Conservation (phyloP, 164 flowering plant genomes). For the Litsea cubeba region DNA sequence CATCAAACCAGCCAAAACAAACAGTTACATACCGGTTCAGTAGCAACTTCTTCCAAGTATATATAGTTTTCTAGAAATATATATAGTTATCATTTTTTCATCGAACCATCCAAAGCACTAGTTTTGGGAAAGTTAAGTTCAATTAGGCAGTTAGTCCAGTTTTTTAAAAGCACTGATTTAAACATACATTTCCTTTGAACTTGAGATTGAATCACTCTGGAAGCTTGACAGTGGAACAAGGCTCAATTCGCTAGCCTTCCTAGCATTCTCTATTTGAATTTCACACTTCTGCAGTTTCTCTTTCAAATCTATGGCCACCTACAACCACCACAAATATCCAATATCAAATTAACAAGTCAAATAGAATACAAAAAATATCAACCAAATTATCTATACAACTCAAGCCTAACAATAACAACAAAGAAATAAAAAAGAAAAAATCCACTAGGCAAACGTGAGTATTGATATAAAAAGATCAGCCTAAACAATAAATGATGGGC, state of each 20-base stretch:
- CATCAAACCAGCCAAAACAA: too few species aligned
- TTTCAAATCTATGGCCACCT: conserved; percentile 61
- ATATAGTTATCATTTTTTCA: too few species aligned
- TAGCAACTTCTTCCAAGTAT: too few species aligned
- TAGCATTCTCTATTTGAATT: conserved; percentile 53
- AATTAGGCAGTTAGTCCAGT: too few species aligned
- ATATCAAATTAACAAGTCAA: not conserved
- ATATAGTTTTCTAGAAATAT: too few species aligned
- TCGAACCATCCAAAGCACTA: too few species aligned
- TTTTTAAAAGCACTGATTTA: too few species aligned
- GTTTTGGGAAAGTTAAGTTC: too few species aligned
- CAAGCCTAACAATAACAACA: not conserved
- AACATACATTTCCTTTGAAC: conserved; percentile 40
- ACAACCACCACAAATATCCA: conserved; percentile 9
- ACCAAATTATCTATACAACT: not conserved
- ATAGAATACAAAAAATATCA: not conserved
- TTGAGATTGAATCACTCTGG: conserved; percentile 6
- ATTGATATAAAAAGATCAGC: too few species aligned
- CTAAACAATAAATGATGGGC: not conserved
- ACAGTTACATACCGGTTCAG: too few species aligned
- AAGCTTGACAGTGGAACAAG: conserved; percentile 50
- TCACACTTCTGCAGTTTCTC: conserved; percentile 62
- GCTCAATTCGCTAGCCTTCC: conserved; percentile 54
- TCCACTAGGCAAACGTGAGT: not conserved
- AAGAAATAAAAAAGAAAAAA: too few species aligned